Conservation (phyloP, 345 rosid species). For the Ceriops tagal region DNA sequence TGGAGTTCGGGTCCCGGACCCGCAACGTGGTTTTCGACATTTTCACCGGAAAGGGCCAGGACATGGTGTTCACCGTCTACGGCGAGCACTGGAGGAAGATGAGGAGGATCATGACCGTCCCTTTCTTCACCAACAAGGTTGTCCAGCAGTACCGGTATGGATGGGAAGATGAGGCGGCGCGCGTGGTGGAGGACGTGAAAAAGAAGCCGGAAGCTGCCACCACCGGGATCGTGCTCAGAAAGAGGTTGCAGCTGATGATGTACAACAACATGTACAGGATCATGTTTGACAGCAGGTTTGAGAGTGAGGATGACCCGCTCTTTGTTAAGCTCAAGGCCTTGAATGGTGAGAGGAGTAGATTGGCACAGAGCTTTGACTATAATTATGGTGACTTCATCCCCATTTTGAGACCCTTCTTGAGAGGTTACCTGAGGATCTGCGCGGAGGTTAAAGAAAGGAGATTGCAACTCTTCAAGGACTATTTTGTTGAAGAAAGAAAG, state of each 20-base stretch:
- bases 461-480: conserved; percentile 85
- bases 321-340: conserved; percentile 69
- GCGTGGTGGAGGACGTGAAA: conserved; percentile 70
- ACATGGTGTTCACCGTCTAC: conserved; percentile 98
- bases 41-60: conserved; percentile 96
- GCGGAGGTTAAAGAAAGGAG: conserved; percentile 81
- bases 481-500: conserved; percentile 92
- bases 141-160: conserved; percentile 71
- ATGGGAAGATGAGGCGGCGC: conserved; percentile 74
- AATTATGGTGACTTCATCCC: conserved; percentile 98
- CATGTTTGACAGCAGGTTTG: conserved; percentile 89
- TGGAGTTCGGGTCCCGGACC: conserved; percentile 92
- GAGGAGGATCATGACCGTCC: conserved; percentile 98
- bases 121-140: conserved; percentile 91
- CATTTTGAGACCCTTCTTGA: conserved; percentile 80
- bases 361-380: conserved; percentile 96
- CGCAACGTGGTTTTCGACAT: conserved; percentile 95
- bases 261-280: conserved; percentile 94
- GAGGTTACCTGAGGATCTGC: conserved; percentile 90
- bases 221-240: conserved; percentile 63
- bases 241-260: conserved; percentile 89
- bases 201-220: conserved; percentile 68
- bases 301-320: conserved; percentile 83
- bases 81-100: conserved; percentile 99
- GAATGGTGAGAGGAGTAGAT: conserved; percentile 89